Percentiles rank a stretch among this genome's conserved stretches.
Evolutionary conservation across 345 rosid genomes (phyloP).

Genomic region (Streptanthus diversifolius): DNA sequence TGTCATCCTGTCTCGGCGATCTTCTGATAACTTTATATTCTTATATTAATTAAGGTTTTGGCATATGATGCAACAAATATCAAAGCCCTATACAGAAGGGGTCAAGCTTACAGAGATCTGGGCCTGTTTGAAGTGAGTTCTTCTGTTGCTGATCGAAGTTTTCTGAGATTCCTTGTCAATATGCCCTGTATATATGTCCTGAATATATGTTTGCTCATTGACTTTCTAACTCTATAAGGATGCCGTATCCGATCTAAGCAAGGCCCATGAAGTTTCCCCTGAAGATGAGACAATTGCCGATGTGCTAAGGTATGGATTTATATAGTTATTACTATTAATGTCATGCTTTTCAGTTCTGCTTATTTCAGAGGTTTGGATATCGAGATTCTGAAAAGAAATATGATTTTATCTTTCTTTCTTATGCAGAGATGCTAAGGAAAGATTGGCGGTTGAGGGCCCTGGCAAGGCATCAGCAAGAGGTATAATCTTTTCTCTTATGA

Average conservation of each 20-base stretch:
- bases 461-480: slow-evolving; percentile 44
- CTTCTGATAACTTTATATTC: slow-evolving; percentile 21
- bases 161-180: not conserved
- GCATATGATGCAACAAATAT: slow-evolving; percentile 71
- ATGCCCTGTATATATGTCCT: not conserved
- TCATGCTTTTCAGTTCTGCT: slow-evolving; percentile 10
- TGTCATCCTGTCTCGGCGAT: not conserved
- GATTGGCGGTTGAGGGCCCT: slow-evolving; percentile 53
- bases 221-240: slow-evolving; percentile 44
- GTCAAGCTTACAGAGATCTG: slow-evolving; percentile 85
- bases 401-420: not conserved
- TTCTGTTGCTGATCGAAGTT: slow-evolving; percentile 23
- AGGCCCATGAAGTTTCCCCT: slow-evolving; percentile 78
- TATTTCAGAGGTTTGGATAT: not conserved
- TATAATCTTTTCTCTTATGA: slow-evolving; percentile 25
- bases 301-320: slow-evolving; percentile 61
- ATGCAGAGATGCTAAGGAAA: slow-evolving; percentile 56
- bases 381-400: not conserved
- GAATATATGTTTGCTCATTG: slow-evolving; percentile 15
- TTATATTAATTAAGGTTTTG: slow-evolving; percentile 58
- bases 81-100: slow-evolving; percentile 95
- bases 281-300: slow-evolving; percentile 81
- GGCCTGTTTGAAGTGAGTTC: slow-evolving; percentile 73
- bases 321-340: not conserved
- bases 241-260: slow-evolving; percentile 74